Evolutionary conservation across 768 basidiomycete species (phyloP).

Genomic region (Kwoniella newhampshirensis): DNA sequence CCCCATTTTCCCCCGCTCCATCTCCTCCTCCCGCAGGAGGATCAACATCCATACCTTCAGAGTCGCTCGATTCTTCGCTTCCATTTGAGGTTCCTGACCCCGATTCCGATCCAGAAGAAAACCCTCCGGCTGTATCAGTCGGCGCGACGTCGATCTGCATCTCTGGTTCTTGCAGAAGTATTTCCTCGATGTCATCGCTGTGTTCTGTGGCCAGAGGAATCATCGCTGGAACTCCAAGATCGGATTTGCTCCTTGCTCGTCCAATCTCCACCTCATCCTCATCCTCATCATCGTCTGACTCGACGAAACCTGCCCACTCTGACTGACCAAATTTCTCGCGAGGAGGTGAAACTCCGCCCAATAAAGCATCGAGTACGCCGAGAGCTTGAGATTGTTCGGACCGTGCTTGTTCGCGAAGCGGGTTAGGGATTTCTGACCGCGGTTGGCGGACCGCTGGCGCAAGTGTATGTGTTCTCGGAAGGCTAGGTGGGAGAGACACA

Average conservation of each 20-base stretch:
- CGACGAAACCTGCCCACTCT: slow-evolving; percentile 14
- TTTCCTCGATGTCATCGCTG: neutral
- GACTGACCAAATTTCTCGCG: slow-evolving; percentile 2
- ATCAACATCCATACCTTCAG: slow-evolving; percentile 22
- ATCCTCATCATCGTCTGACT: slow-evolving; percentile 15
- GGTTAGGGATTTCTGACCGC: slow-evolving; percentile 6
- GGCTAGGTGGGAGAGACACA: neutral
- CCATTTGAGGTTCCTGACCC: slow-evolving; percentile 4
- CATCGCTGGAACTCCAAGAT: neutral
- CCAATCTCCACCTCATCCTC: slow-evolving; percentile 13
- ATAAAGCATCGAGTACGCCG: slow-evolving; percentile 10
- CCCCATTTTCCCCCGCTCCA: too few species aligned
- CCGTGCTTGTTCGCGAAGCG: slow-evolving; percentile 11
- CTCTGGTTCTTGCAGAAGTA: neutral
- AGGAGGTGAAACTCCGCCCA: slow-evolving; percentile 7
- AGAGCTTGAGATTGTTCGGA: slow-evolving; percentile 16
- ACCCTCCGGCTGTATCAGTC: neutral
- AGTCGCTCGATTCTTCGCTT: slow-evolving; percentile 11
- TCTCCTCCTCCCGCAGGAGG: slow-evolving; percentile 10
- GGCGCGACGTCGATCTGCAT: neutral
- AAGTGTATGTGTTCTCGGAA: neutral
- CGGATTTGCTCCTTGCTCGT: slow-evolving; percentile 5
- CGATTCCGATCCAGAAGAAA: neutral
- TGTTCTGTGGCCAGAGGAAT: neutral
- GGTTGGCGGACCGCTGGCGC: neutral